Evolutionary conservation across 371 early-diverging fungal species (phyloP).

Genomic region (Syncephalastrum sp.): DNA sequence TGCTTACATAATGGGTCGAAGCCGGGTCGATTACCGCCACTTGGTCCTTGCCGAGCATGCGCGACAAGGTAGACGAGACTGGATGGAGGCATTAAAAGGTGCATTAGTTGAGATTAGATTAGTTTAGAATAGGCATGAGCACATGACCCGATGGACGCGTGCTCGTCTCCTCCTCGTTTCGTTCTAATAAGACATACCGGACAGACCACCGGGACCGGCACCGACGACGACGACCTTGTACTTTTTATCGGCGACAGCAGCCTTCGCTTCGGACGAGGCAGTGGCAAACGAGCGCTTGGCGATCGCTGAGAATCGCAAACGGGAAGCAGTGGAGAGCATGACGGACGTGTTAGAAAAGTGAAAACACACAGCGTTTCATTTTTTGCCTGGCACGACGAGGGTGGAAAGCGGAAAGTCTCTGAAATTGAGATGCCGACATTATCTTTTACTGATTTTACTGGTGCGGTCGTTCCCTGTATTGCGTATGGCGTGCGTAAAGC

Average conservation of each 20-base stretch:
- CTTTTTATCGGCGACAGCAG: conserved; percentile 31
- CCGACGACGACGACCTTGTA: conserved; percentile 68
- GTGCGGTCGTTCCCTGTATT: too few species aligned
- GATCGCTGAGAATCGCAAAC: conserved; percentile 10
- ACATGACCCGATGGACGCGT: neutral
- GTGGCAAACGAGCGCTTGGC: conserved; percentile 20
- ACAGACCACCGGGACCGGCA: conserved; percentile 67
- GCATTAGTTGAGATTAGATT: too few species aligned
- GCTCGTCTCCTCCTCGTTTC: too few species aligned
- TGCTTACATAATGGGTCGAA: conserved; percentile 70
- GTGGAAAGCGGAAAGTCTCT: too few species aligned
- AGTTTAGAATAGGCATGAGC: too few species aligned
- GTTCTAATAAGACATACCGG: conserved; percentile 31
- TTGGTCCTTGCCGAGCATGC: conserved; percentile 62
- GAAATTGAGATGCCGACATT: too few species aligned
- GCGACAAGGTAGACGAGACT: conserved; percentile 65
- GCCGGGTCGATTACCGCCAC: conserved; percentile 85
- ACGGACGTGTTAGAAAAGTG: too few species aligned
- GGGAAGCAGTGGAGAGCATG: conserved; percentile 6
- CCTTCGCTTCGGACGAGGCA: conserved; percentile 25
- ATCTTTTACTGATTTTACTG: too few species aligned
- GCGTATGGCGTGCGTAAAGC: too few species aligned
- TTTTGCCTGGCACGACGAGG: too few species aligned
- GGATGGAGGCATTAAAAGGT: neutral
- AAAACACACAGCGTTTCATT: too few species aligned